phyloP scores from a whole-genome alignment of 768 basidiomycete genomes.

The Collybia sordida region DNA sequence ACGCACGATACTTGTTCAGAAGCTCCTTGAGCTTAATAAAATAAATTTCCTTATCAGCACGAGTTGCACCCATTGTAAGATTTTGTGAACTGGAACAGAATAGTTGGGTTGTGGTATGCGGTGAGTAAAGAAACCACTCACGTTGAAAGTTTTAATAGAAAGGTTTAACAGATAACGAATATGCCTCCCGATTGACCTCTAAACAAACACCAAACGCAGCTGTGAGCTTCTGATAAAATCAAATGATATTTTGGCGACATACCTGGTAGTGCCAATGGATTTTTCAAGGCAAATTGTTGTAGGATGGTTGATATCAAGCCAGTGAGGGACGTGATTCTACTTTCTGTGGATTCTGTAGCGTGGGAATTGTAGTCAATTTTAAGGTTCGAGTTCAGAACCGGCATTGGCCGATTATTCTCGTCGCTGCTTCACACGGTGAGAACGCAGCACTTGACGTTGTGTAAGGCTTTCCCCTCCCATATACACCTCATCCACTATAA shows the following conservation, averaged over 20 bases:
- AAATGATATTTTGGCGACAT: slow-evolving; percentile 17
- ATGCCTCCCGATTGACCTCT: slow-evolving; percentile 92
- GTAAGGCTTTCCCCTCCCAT: not conserved
- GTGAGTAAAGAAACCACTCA: slow-evolving; percentile 5
- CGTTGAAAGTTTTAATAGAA: slow-evolving; percentile 9
- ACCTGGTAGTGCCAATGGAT: slow-evolving; percentile 89
- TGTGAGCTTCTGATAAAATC: not conserved
- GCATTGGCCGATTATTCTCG: slow-evolving; percentile 15
- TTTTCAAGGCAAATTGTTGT: slow-evolving; percentile 79
- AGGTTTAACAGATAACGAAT: slow-evolving; percentile 39
- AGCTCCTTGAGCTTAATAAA: slow-evolving; percentile 94
- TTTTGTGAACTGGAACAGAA: slow-evolving; percentile 20
- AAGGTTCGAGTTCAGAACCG: slow-evolving; percentile 33
- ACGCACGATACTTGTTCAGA: slow-evolving; percentile 84
- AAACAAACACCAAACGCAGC: not conserved
- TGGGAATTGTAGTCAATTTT: slow-evolving; percentile 25
- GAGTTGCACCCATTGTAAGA: slow-evolving; percentile 84
- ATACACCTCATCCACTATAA: not conserved
- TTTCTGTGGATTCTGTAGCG: slow-evolving; percentile 35
- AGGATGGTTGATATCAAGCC: slow-evolving; percentile 15
- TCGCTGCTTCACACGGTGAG: not conserved
- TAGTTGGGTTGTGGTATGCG: not conserved
- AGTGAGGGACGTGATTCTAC: slow-evolving; percentile 3
- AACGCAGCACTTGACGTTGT: not conserved
- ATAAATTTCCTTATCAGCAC: slow-evolving; percentile 88